phyloP scores from a whole-genome alignment of 2,329 filamentous ascomycete genomes.

The Aspergillus intermedius region DNA sequence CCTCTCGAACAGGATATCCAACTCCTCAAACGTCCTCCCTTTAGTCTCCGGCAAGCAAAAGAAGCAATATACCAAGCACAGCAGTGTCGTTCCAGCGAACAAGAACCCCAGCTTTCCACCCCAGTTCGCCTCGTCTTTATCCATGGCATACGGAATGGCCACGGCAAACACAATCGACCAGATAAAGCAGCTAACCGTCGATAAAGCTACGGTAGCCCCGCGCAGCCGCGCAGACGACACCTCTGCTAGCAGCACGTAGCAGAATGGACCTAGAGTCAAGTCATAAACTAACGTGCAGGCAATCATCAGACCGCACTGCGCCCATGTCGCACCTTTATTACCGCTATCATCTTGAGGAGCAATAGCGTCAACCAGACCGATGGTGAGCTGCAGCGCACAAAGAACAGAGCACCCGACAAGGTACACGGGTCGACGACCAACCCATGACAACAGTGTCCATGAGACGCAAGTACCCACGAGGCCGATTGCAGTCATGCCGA shows the following conservation, averaged over 20 bases:
- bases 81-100: constrained; percentile 17
- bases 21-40: constrained; percentile 23
- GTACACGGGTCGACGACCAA: constrained; percentile 37
- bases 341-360: constrained; percentile 22
- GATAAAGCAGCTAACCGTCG: constrained; percentile 17
- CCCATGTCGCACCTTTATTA: constrained; percentile 24
- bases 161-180: constrained; percentile 26
- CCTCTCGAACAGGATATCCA: constrained; percentile 26
- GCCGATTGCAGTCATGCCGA: constrained; percentile 38
- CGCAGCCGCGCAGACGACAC: constrained; percentile 48
- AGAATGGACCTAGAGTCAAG: constrained; percentile 48
- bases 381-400: constrained; percentile 28
- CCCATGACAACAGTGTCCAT: constrained; percentile 33
- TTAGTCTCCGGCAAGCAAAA: constrained; percentile 27
- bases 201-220: constrained; percentile 43
- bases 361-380: constrained; percentile 34
- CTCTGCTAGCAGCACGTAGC: constrained; percentile 48
- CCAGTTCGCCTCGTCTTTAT: constrained; percentile 22
- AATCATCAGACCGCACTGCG: constrained; percentile 34
- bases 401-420: constrained; percentile 30
- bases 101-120: constrained; percentile 28
- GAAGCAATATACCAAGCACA: constrained; percentile 25
- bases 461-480: constrained; percentile 37
- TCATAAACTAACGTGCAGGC: constrained; percentile 44
- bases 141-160: constrained; percentile 31